These are phyloP conservation scores for Zoysia matrella DNA, from an alignment of 202 grass and related monocot genomes.

Conservation along the genomic window DNA sequence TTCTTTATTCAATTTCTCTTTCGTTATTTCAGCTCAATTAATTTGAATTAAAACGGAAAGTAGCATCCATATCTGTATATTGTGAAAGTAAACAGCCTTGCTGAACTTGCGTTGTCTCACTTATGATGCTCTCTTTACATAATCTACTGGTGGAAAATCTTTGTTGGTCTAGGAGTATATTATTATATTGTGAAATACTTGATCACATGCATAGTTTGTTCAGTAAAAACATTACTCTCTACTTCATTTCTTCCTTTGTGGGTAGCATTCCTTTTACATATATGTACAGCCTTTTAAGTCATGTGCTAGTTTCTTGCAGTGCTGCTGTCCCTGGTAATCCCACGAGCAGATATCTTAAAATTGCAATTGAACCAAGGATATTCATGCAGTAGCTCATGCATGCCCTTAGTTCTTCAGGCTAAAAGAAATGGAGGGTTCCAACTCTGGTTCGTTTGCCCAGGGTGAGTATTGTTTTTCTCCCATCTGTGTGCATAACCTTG, in stretches of 20 bases:
- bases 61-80: neutral
- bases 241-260: neutral
- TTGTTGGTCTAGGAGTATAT: constrained; percentile 3
- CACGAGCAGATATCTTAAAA: constrained; percentile 18
- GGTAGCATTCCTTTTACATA: constrained; percentile 31
- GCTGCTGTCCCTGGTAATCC: constrained; percentile 35
- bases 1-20: neutral
- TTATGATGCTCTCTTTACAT: neutral
- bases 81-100: neutral
- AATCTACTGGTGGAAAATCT: neutral
- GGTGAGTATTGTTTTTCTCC: constrained; percentile 34
- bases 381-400: constrained; percentile 39
- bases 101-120: neutral
- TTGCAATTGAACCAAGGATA: constrained; percentile 35
- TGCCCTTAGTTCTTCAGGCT: constrained; percentile 41
- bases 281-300: neutral
- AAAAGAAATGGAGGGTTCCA: constrained; percentile 60
- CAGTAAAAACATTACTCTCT: neutral
- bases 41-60: neutral
- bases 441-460: constrained; percentile 44
- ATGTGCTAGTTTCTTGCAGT: constrained; percentile 15
- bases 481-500: neutral
- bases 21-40: neutral
- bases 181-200: neutral
- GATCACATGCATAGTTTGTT: neutral